A percentile compares a stretch with the other conserved stretches of the same genome.
These are phyloP conservation scores for Alliaria petiolata DNA, from an alignment of 345 rosid species.

Conservation along the genomic window DNA sequence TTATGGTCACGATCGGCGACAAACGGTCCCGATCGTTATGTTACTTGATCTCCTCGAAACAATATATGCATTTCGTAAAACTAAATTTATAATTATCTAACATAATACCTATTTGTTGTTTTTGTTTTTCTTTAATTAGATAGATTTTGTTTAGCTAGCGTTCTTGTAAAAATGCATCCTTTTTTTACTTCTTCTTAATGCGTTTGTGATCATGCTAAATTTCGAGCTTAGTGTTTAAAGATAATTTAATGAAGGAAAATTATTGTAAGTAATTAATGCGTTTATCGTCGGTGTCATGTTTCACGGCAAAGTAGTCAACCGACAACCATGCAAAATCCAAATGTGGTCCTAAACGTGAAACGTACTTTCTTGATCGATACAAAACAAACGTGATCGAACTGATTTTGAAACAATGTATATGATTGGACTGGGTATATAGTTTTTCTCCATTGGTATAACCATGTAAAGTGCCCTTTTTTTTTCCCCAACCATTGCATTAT, in stretches of 20 bases:
- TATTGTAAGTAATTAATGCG: not conserved
- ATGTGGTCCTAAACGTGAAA: conserved; percentile 9
- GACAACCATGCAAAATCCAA: not conserved
- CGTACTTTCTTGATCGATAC: not conserved
- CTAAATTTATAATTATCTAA: not conserved
- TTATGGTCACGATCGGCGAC: not conserved
- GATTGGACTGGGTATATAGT: not conserved
- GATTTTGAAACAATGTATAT: not conserved
- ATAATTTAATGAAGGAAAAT: not conserved
- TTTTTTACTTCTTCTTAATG: not conserved
- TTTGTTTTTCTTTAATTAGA: not conserved
- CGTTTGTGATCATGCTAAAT: not conserved
- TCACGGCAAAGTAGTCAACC: not conserved
- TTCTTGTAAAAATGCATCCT: conserved; percentile 11
- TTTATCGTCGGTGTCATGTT: not conserved
- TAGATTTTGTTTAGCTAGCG: not conserved
- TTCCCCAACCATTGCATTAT: no score
- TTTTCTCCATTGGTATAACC: not conserved
- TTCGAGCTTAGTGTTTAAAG: not conserved
- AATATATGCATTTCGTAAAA: not conserved
- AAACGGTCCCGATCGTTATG: not conserved
- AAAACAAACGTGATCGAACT: not conserved
- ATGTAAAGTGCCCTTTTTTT: not conserved
- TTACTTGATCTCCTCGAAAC: not conserved
- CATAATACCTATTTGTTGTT: not conserved